These are phyloP conservation scores for Mycocalia duriaeana DNA, from an alignment of 1,284 basidiomycete species.

Conservation along the genomic window DNA sequence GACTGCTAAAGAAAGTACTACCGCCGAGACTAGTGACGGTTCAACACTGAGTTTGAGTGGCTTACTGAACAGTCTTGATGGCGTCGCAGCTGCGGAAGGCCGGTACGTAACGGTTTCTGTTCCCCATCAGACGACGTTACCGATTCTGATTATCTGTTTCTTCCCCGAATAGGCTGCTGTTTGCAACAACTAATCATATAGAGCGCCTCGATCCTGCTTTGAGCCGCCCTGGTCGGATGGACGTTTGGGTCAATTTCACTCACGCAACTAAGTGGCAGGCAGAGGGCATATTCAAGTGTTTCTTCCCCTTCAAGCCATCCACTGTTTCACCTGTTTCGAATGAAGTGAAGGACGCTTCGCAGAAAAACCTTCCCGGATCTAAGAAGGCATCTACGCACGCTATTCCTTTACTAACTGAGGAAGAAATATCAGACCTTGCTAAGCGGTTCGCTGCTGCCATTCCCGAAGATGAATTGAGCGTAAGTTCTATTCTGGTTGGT, in stretches of 20 bases:
- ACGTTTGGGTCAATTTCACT: constrained; percentile 85
- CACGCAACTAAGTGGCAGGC: constrained; percentile 85
- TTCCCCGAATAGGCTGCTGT: constrained; percentile 45
- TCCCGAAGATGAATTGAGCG: constrained; percentile 79
- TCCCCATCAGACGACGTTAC: background rate
- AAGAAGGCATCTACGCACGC: constrained; percentile 54
- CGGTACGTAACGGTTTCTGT: constrained; percentile 48
- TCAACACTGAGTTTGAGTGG: constrained; percentile 80
- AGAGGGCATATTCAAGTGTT: constrained; percentile 86
- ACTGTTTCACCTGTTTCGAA: constrained; percentile 23
- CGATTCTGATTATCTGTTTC: background rate
- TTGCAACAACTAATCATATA: constrained; percentile 83
- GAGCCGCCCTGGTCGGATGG: constrained; percentile 79
- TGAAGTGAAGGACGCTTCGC: constrained; percentile 44
- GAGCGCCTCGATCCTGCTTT: constrained; percentile 80
- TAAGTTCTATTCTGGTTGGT: constrained; percentile 31
- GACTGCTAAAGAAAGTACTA: constrained; percentile 33
- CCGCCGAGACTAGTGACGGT: constrained; percentile 55
- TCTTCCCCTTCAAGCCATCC: constrained; percentile 69
- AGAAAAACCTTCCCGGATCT: constrained; percentile 62
- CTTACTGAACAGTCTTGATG: constrained; percentile 79
- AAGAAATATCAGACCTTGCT: constrained; percentile 68
- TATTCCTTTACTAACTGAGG: constrained; percentile 67
- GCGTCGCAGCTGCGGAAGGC: constrained; percentile 81
- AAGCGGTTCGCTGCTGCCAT: constrained; percentile 74